Evolutionary conservation across 2,329 filamentous ascomycete species (phyloP), one percentile per base, ranked within the genome.

Genomic region (Alternaria incomplexa): DNA sequence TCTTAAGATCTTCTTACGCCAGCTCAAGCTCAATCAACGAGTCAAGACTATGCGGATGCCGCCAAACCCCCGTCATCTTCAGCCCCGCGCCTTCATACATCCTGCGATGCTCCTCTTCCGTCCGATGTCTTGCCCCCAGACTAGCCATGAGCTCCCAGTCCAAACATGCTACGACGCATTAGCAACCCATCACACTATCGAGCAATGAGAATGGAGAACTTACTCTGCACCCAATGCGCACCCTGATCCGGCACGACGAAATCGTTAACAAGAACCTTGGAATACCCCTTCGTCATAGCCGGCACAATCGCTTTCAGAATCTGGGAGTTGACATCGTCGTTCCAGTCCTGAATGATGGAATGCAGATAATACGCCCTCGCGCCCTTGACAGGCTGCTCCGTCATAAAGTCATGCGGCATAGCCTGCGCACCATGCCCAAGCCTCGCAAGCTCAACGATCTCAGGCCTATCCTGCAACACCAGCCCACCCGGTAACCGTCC

Each of bases 321-420:
- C 1, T 64, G 28, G 0, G 64, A 60, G 52, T 70, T 71, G 1
- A 69, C 60, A 3, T 65, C 52, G 44, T 77, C 70, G 45, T 67
- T 67, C 72, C 73, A 77, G 54, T 77, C 74, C 13, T 77, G 75
- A 22, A 77, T 69, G 46, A 77, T 76, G 11, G 67, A 71, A 51
- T 74, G 71, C 0, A 77, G 58, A 51, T 67, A 76, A 44, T 77
- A 77, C 4, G 70, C 70, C 12, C 73, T 66, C 3, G 73, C 73
- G 20, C 65, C 79, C 70, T 80, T 77, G 0, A 81, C 65, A 73
- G 73, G 70, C 48, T 75, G 72, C 36, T 71, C 64, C 4, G 67
- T 71, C 47, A 74, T 26, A 48, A 75, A 82, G 55, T 83, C 79
- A 40, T 82, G 78, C 1, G 68, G 55, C 72, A 78, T 77, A 2